Conservation (phyloP, 108 stramenopile species). For the Cyclotella cryptica region DNA sequence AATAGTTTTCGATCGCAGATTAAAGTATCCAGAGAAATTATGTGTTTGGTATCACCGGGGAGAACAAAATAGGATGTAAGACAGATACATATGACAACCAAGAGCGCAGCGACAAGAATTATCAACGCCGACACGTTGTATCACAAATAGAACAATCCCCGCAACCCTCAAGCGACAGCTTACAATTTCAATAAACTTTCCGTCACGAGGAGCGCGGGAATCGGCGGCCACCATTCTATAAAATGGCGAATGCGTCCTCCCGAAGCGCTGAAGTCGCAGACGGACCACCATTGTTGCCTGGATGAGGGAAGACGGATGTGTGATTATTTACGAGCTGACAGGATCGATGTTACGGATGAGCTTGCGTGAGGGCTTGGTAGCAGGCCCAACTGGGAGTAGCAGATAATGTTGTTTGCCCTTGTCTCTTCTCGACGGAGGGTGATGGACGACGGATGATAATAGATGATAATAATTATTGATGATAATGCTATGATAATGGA, state of each 20-base stretch:
- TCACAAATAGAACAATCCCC: not conserved
- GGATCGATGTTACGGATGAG: no score
- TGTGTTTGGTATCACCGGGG: not conserved
- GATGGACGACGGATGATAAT: no score
- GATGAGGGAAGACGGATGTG: no score
- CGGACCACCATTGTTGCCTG: slow-evolving; percentile 87
- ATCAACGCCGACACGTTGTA: not conserved
- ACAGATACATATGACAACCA: not conserved
- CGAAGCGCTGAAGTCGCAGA: slow-evolving; percentile 96
- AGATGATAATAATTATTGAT: no score
- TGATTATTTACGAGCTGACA: no score
- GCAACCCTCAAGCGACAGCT: not conserved
- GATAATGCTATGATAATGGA: no score
- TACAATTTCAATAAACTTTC: slow-evolving; percentile 85
- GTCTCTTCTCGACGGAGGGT: no score
- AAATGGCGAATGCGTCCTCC: slow-evolving; percentile 91
- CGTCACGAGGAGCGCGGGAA: slow-evolving; percentile 91
- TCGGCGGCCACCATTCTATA: slow-evolving; percentile 99
- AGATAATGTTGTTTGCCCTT: no score
- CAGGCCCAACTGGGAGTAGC: no score
- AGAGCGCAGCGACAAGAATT: no score
- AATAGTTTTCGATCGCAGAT: no score
- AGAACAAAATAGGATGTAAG: not conserved
- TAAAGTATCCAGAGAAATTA: not conserved
- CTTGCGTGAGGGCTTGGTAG: no score